Evolutionary conservation across 148 eudicot genomes (phyloP), one percentile per base, ranked within the genome.

Genomic region (Simmondsia chinensis): DNA sequence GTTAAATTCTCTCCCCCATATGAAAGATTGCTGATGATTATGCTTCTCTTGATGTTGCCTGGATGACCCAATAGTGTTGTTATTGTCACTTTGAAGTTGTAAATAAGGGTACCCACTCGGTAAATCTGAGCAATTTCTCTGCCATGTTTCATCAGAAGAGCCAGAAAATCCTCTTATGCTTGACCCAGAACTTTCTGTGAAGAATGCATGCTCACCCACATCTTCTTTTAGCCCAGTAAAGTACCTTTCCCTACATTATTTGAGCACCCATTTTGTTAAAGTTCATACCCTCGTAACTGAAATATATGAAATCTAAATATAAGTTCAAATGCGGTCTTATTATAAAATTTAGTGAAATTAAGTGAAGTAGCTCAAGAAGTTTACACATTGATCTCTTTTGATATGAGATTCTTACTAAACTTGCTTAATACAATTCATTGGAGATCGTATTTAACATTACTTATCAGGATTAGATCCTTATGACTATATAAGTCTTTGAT

Each of bases 1-100:
- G 30, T 63, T 59, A 27, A 64, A 70, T 36, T 70, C 75, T 49
- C 63, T 64, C 13, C 75, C 75, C 75, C 75, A 70, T 26, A 59
- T 51, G 29, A 59, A 60, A 28, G 61, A 54, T 38, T 66, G 60
- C 33, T 70, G 61, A n/a, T n/a, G n/a, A 18, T 19, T 37, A 16
- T 38, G 56, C 10, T 59, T 58, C 20, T 53, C 36, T 6, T 65
- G 35, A 30, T 46, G 63, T 22, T 40, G 52, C 19, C 30, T 40
- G 28, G 22, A 7, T 18, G 27, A n/a, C 5, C 15, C 26, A 22
- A 10, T 22, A 20, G 15, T 46, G 26, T 44, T 45, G 25, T 38
- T 49, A 16, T 27, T 51, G 10, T 4, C 16, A 32, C 13, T 57
- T 22, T 66, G 43, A 20, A 43, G 68, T 28, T 59, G 60, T 5